Percentiles rank a stretch among this genome's conserved stretches.
phyloP scores from a whole-genome alignment of 331 rosid genomes.

The Acacia concinna region DNA sequence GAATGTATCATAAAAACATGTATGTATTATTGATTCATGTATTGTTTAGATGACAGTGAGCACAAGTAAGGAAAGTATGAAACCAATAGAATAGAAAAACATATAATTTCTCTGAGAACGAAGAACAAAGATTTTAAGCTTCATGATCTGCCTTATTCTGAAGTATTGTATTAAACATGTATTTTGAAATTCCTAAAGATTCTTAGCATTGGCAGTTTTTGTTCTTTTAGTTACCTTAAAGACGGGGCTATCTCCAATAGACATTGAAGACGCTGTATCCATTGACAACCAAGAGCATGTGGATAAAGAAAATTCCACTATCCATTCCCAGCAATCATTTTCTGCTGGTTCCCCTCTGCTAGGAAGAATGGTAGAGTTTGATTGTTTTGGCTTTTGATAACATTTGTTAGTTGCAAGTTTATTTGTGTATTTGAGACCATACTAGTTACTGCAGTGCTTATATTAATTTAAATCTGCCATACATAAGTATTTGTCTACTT shows the following conservation, averaged over 20 bases:
- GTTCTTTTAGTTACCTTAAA: conserved; percentile 56
- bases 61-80: background rate
- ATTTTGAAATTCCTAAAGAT: conserved; percentile 19
- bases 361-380: conserved; percentile 53
- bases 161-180: conserved; percentile 13
- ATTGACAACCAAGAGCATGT: conserved; percentile 40
- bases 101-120: background rate
- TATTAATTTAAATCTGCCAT: conserved; percentile 1
- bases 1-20: background rate
- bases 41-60: conserved; percentile 10
- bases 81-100: background rate
- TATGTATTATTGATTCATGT: conserved; percentile 12
- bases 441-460: background rate
- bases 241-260: conserved; percentile 41
- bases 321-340: conserved; percentile 43
- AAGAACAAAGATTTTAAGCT: background rate
- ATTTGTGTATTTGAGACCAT: background rate
- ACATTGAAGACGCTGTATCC: conserved; percentile 45
- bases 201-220: conserved; percentile 32
- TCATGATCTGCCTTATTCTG: background rate
- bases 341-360: conserved; percentile 45
- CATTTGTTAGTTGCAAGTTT: conserved; percentile 10
- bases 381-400: conserved; percentile 4
- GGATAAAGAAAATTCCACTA: conserved; percentile 46
- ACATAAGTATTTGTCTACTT: conserved; percentile 1